Conservation (phyloP, 2,329 filamentous ascomycete genomes). For the Penicillium polonicum region DNA sequence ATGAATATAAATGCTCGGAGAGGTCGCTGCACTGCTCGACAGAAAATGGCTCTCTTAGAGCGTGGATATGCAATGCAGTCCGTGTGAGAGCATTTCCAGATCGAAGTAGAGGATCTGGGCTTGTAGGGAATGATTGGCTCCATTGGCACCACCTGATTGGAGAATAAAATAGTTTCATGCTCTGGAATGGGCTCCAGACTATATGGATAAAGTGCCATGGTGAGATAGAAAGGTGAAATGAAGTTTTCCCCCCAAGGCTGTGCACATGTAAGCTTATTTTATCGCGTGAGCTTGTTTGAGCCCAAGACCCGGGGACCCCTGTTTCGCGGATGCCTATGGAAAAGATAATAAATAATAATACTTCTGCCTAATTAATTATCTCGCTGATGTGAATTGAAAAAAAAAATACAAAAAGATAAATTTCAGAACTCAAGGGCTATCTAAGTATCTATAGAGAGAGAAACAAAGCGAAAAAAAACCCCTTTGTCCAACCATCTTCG, state of each 20-base stretch:
- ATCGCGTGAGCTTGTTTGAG: background rate
- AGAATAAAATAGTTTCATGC: background rate
- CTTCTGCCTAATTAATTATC: background rate
- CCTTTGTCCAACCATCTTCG: background rate
- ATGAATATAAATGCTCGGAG: conserved; percentile 8
- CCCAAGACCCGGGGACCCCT: background rate
- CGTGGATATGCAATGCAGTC: background rate
- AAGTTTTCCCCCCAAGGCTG: background rate
- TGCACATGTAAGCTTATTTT: background rate
- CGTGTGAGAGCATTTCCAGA: conserved; percentile 11
- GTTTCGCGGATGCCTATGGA: background rate
- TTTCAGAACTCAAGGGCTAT: no score
- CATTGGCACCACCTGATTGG: background rate
- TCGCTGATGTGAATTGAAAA: no score
- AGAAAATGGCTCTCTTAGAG: conserved; percentile 2
- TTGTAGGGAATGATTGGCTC: background rate
- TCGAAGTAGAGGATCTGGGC: background rate
- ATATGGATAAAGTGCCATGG: background rate
- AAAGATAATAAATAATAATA: background rate
- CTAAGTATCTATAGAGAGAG: no score
- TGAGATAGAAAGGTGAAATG: background rate
- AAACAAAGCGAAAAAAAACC: background rate
- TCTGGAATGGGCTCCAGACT: background rate
- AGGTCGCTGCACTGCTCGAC: conserved; percentile 1
- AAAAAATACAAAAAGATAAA: no score